Evolutionary conservation across 2,329 filamentous ascomycete species (phyloP).

Genomic region (Domatiomyces globalis): DNA sequence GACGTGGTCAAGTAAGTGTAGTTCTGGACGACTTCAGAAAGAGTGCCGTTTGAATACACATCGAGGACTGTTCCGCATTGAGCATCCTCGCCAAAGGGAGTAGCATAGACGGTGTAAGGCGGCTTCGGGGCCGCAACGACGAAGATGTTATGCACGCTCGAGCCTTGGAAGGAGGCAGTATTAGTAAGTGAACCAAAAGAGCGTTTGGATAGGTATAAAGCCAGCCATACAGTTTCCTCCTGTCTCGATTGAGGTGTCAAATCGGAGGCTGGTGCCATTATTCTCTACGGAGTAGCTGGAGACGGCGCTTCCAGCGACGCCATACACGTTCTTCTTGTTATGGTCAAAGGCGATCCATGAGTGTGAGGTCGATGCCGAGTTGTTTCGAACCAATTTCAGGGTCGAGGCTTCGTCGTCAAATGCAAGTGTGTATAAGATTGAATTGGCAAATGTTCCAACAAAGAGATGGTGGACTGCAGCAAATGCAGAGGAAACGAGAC

Average conservation of each 20-base stretch:
- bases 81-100: constrained; percentile 78
- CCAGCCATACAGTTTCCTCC: too few relatives aligned
- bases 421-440: constrained; percentile 75
- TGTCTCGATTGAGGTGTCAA: too few relatives aligned
- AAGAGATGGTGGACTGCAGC: constrained; percentile 77
- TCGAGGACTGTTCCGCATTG: constrained; percentile 60
- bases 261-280: too few relatives aligned
- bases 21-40: constrained; percentile 31
- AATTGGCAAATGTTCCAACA: constrained; percentile 83
- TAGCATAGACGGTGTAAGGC: constrained; percentile 73
- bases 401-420: constrained; percentile 73
- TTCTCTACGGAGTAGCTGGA: too few relatives aligned
- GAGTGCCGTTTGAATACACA: constrained; percentile 28
- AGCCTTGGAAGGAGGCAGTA: too few relatives aligned
- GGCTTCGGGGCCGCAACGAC: constrained; percentile 63
- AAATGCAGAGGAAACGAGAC: too few relatives aligned
- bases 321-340: background rate
- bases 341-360: constrained; percentile 81
- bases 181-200: too few relatives aligned
- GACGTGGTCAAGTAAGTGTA: constrained; percentile 32
- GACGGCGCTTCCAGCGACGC: background rate
- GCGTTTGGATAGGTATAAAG: too few relatives aligned
- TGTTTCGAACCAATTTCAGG: constrained; percentile 49
- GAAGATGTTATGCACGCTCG: constrained; percentile 48
- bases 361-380: too few relatives aligned